phyloP scores from a whole-genome alignment of 1,139 yeast species.

The Pichia sp. region DNA sequence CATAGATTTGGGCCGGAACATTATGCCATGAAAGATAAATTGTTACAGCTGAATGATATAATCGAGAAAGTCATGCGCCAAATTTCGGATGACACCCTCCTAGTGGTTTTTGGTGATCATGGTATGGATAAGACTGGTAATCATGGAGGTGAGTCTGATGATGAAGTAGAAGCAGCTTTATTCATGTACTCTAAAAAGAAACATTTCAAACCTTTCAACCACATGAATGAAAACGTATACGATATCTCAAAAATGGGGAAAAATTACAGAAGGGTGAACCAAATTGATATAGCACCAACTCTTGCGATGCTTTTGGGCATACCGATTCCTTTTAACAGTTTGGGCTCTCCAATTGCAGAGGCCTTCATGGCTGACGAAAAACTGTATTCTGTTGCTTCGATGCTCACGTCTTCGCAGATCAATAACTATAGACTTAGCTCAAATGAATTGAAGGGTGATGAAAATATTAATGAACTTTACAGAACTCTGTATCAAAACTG shows the following conservation, averaged over 20 bases:
- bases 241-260: slow-evolving; percentile 45
- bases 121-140: slow-evolving; percentile 96
- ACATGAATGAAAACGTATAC: slow-evolving; percentile 35
- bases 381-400: slow-evolving; percentile 40
- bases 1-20: slow-evolving; percentile 94
- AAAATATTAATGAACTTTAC: slow-evolving; percentile 28
- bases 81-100: slow-evolving; percentile 72
- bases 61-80: slow-evolving; percentile 47
- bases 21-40: slow-evolving; percentile 73
- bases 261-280: slow-evolving; percentile 62
- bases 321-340: slow-evolving; percentile 89
- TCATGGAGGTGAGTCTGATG: slow-evolving; percentile 91
- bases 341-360: slow-evolving; percentile 86
- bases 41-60: slow-evolving; percentile 70
- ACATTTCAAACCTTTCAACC: slow-evolving; percentile 36
- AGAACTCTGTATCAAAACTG: slow-evolving; percentile 16
- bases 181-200: slow-evolving; percentile 71
- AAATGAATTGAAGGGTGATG: slow-evolving; percentile 36
- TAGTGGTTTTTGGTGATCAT: slow-evolving; percentile 91
- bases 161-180: slow-evolving; percentile 81
- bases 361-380: slow-evolving; percentile 42
- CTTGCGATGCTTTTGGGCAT: slow-evolving; percentile 71
- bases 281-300: slow-evolving; percentile 89
- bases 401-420: slow-evolving; percentile 56
- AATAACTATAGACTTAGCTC: slow-evolving; percentile 47